A percentile compares a stretch with the other conserved stretches of the same genome.
These are phyloP conservation scores for Trichoderma endophyticum DNA, from an alignment of 2,329 filamentous ascomycete species.

Conservation along the genomic window DNA sequence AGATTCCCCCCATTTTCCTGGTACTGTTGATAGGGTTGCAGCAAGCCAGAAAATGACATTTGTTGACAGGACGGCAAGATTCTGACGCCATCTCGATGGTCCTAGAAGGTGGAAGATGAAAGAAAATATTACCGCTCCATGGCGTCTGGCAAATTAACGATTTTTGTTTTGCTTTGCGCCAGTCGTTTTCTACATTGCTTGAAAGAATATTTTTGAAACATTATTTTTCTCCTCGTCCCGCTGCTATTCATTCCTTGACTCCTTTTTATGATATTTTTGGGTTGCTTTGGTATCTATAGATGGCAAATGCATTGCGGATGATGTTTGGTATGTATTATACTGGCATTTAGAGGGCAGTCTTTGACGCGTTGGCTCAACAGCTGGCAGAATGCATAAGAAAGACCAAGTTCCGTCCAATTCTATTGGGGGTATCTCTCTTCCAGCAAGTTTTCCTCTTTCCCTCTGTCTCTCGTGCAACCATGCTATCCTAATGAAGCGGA, in stretches of 20 bases:
- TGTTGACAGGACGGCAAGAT: constrained; percentile 14
- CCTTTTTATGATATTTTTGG: background rate
- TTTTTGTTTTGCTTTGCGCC: constrained; percentile 18
- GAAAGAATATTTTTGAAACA: background rate
- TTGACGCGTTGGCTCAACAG: background rate
- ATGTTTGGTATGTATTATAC: background rate
- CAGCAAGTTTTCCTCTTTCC: constrained; percentile 23
- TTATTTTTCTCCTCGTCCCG: constrained; percentile 8
- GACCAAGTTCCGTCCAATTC: constrained; percentile 27
- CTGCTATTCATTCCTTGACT: background rate
- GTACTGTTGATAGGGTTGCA: constrained; percentile 16
- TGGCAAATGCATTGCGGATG: background rate
- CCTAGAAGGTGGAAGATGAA: constrained; percentile 10
- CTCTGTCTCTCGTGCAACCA: constrained; percentile 17
- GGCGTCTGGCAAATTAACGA: constrained; percentile 16
- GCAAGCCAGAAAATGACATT: constrained; percentile 18
- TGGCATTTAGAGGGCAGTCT: background rate
- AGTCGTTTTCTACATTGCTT: constrained; percentile 17
- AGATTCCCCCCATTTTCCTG: constrained; percentile 13
- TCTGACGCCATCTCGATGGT: constrained; percentile 14
- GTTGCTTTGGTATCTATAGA: constrained; percentile 1
- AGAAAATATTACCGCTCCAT: constrained; percentile 5
- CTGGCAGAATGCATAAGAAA: constrained; percentile 1
- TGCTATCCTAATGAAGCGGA: background rate
- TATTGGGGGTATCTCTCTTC: constrained; percentile 30